A percentile compares a stretch with the other conserved stretches of the same genome.
phyloP scores from a whole-genome alignment of 257 asterid genomes.

The Solanum pimpinellifolium region DNA sequence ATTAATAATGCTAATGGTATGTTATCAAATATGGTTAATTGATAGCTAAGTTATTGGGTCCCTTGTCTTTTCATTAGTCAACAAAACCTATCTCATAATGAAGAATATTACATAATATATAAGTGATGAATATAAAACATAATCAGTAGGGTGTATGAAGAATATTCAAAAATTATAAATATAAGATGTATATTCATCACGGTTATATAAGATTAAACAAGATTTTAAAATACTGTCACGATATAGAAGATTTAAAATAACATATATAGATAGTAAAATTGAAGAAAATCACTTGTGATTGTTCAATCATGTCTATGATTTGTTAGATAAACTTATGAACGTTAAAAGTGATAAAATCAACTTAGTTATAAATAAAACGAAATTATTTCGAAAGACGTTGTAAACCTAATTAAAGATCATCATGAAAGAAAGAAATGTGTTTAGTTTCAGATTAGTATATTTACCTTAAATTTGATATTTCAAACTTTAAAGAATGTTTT shows the following conservation, averaged over 20 bases:
- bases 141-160: not conserved
- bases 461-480: no score
- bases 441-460: not conserved
- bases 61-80: not conserved
- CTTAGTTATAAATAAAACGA: rapidly evolving
- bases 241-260: not conserved
- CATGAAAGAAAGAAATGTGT: not conserved
- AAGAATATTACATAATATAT: not conserved
- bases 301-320: not conserved
- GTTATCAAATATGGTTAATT: not conserved
- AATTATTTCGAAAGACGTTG: no score
- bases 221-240: not conserved
- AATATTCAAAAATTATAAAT: not conserved
- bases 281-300: not conserved
- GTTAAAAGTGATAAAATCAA: not conserved
- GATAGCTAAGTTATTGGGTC: not conserved
- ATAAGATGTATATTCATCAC: not conserved
- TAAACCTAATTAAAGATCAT: not conserved
- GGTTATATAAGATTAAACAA: not conserved
- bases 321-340: not conserved
- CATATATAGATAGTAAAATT: not conserved
- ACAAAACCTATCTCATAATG: not conserved
- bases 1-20: not conserved
- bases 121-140: not conserved
- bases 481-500: no score